Evolutionary conservation across 2,329 filamentous ascomycete genomes (phyloP).

Genomic region (Fusarium pseudograminearum): DNA sequence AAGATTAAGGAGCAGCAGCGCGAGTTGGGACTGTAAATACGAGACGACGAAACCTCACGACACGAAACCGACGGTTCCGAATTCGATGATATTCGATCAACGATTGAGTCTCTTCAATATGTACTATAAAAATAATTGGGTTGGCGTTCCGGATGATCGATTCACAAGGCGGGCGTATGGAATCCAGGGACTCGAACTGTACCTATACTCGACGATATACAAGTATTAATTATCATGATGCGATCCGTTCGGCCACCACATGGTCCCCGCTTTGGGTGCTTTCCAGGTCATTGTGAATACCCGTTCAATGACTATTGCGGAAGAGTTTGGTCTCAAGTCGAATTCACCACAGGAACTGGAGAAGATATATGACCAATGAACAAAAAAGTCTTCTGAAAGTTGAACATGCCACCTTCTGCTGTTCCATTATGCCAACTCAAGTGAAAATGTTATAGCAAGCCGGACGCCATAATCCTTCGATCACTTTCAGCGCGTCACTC

Average conservation of each 20-base stretch:
- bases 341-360: neutral
- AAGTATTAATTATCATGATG: conserved; percentile 16
- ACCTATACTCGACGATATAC: conserved; percentile 19
- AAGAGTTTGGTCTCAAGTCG: too few species aligned
- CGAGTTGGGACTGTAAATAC: conserved; percentile 53
- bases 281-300: neutral
- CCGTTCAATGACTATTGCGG: neutral
- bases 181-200: conserved; percentile 4
- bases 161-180: conserved; percentile 16
- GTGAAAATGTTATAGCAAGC: neutral
- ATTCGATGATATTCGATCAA: neutral
- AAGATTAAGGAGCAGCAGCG: conserved; percentile 80
- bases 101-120: conserved; percentile 4
- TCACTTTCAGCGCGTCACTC: neutral
- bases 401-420: neutral
- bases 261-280: neutral
- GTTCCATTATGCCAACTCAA: neutral
- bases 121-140: conserved; percentile 26
- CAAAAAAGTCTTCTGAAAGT: neutral
- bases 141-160: conserved; percentile 29
- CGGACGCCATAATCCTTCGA: neutral
- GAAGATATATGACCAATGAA: neutral
- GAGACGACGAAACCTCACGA: conserved; percentile 2
- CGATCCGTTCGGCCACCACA: neutral
- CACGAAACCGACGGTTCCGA: conserved; percentile 12